These are phyloP conservation scores for Cyclaneusma minus DNA, from an alignment of 2,329 filamentous ascomycete genomes.

Conservation along the genomic window DNA sequence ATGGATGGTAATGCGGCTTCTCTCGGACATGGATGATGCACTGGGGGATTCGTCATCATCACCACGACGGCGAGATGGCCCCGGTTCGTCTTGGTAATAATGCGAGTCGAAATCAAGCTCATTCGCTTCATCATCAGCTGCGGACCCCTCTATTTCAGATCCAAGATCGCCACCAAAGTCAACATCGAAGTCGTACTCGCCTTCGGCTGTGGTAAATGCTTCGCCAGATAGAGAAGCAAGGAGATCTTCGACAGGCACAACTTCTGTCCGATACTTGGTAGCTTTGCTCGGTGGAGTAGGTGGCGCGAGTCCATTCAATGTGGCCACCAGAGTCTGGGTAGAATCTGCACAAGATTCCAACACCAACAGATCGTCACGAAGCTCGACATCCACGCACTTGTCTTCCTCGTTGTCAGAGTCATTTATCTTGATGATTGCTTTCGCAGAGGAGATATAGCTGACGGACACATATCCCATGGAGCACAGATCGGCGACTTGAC, in stretches of 20 bases:
- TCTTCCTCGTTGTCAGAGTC: slow-evolving; percentile 30
- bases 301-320: slow-evolving; percentile 67
- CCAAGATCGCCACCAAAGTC: slow-evolving; percentile 38
- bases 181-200: slow-evolving; percentile 45
- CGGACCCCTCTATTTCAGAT: slow-evolving; percentile 27
- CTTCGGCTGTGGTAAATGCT: slow-evolving; percentile 51
- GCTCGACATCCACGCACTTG: slow-evolving; percentile 60
- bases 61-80: slow-evolving; percentile 29
- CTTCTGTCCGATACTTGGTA: slow-evolving; percentile 72
- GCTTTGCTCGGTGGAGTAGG: slow-evolving; percentile 70
- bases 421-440: slow-evolving; percentile 45
- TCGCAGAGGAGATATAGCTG: slow-evolving; percentile 73
- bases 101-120: slow-evolving; percentile 26
- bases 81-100: slow-evolving; percentile 34
- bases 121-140: slow-evolving; percentile 22
- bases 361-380: slow-evolving; percentile 75
- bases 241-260: slow-evolving; percentile 76
- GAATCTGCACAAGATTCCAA: slow-evolving; percentile 95
- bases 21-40: slow-evolving; percentile 22
- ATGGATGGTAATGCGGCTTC: slow-evolving; percentile 22
- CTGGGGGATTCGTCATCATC: slow-evolving; percentile 7
- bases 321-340: slow-evolving; percentile 73
- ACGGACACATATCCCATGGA: slow-evolving; percentile 70
- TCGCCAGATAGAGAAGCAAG: slow-evolving; percentile 82
- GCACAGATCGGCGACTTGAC: slow-evolving; percentile 39